Evolutionary conservation across 176 grass and related monocot species (phyloP), one percentile per base, ranked within the genome.

Genomic region (Dactylis glomerata): DNA sequence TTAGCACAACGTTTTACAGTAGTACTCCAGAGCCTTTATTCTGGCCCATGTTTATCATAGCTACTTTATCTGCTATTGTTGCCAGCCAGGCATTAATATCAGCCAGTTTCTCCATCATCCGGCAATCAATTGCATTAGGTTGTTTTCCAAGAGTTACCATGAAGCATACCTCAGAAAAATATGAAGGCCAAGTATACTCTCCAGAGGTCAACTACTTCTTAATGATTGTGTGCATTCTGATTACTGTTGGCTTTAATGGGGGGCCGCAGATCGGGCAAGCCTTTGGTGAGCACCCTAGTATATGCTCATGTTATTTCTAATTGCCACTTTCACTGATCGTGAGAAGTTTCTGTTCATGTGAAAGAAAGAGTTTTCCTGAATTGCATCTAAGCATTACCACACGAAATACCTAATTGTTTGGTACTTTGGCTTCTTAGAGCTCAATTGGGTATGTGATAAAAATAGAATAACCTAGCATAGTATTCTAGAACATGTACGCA

Each of bases 91-190:
- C 94, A 77, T 54, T 96, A 77, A 93, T 96, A 74, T 91, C 91
- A 68, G 91, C 94, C 34, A 96, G 94, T 73, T 96, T 89, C 78
- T 96, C 94, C 57, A 96, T 96, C 87, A 93, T 96, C 71, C 90
- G 61, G 47, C 91, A 96, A 82, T 95, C 93, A 31, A 85, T 91
- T 52, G 88, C 91, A 19, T 85, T 96, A 55, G 94, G 84, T 59
- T 96, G 91, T 80, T 96, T 96, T 81, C 94, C 94, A 10, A 88
- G 94, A 62, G 94, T 93, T 44, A 96, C 94, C 26, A 96, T 96
- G 91, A 87, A 82, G 38, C 94, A 93, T 40, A 96, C 91, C 79
- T 96, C 93, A 20, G 49, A 75, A 23, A 88, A 92, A 40, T 83
- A 95, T 31, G 93, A 95, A 79, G 93, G 93, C 26, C 94, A 88